Percentiles rank a stretch among this genome's conserved stretches.
Conservation (phyloP, 495 filamentous ascomycete species). For the Penicillium atrosanguineum region DNA sequence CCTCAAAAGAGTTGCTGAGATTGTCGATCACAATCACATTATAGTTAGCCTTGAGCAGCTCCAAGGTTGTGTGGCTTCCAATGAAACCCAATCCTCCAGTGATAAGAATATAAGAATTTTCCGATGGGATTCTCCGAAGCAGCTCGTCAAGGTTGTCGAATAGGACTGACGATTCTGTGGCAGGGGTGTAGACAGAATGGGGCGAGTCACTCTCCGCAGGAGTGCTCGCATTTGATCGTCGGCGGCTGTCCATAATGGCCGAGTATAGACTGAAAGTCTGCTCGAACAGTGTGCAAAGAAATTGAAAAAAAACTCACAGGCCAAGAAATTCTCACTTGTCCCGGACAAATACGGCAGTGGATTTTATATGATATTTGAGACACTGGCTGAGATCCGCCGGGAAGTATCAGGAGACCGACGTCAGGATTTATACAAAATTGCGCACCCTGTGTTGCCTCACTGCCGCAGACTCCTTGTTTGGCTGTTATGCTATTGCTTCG, state of each 20-base stretch:
- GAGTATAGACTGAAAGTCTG: neutral
- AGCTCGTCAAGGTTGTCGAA: conserved; percentile 42
- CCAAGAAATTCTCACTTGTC: neutral
- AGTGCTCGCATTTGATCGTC: conserved; percentile 33
- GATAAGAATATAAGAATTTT: conserved; percentile 51
- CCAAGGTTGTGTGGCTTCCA: conserved; percentile 61
- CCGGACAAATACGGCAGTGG: neutral
- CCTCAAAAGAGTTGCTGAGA: conserved; percentile 57
- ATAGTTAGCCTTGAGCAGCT: conserved; percentile 59
- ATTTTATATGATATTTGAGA: conserved; percentile 8
- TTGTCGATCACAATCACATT: conserved; percentile 66
- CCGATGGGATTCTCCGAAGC: conserved; percentile 32
- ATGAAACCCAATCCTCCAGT: conserved; percentile 68
- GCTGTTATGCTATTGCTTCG: conserved; percentile 14
- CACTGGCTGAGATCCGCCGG: conserved; percentile 10
- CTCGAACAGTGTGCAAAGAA: neutral
- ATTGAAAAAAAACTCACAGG: neutral
- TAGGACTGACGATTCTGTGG: conserved; percentile 39
- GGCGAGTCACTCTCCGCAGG: conserved; percentile 37
- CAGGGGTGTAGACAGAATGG: conserved; percentile 35
- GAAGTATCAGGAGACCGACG: conserved; percentile 4
- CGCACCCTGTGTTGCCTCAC: conserved; percentile 13
- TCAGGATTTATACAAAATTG: conserved; percentile 20
- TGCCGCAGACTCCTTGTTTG: conserved; percentile 13
- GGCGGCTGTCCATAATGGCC: conserved; percentile 32